Conservation (phyloP, 495 filamentous ascomycete genomes). For the Evernia prunastri region DNA sequence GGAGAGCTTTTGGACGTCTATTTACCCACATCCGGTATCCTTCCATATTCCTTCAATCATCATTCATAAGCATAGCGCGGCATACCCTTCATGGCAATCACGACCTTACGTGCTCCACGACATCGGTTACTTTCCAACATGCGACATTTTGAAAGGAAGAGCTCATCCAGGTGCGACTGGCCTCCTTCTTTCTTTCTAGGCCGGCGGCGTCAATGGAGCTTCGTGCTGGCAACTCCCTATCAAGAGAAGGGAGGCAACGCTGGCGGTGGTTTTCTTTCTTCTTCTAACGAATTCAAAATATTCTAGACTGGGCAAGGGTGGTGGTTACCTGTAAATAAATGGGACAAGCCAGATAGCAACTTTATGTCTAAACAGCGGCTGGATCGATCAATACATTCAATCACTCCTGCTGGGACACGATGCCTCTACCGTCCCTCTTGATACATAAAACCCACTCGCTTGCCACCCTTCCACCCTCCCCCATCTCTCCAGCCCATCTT, state of each 20-base stretch:
- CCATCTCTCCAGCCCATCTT: too few species aligned
- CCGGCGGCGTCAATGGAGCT: conserved; percentile 1
- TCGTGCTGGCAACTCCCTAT: conserved; percentile 3
- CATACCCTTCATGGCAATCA: conserved; percentile 19
- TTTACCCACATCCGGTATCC: neutral
- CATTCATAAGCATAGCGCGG: conserved; percentile 22
- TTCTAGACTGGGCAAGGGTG: conserved; percentile 7
- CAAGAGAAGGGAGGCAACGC: conserved; percentile 4
- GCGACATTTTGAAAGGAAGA: conserved; percentile 2
- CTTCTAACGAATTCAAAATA: neutral
- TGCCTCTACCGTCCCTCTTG: too few species aligned
- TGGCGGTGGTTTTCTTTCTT: neutral
- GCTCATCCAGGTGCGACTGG: neutral
- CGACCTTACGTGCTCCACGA: conserved; percentile 24
- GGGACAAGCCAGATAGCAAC: conserved; percentile 9
- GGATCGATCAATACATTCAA: conserved; percentile 1
- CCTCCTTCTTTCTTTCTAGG: neutral
- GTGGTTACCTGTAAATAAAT: conserved; percentile 10
- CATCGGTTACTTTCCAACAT: neutral
- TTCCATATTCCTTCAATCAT: neutral
- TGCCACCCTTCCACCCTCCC: too few species aligned
- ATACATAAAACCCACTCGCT: too few species aligned
- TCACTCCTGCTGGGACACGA: neutral
- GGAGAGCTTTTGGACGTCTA: conserved; percentile 4
- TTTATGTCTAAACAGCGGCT: conserved; percentile 6